Base-by-base conservation (phyloP, 176 grass and related monocot genomes). In the Eragrostis curvula region DNA sequence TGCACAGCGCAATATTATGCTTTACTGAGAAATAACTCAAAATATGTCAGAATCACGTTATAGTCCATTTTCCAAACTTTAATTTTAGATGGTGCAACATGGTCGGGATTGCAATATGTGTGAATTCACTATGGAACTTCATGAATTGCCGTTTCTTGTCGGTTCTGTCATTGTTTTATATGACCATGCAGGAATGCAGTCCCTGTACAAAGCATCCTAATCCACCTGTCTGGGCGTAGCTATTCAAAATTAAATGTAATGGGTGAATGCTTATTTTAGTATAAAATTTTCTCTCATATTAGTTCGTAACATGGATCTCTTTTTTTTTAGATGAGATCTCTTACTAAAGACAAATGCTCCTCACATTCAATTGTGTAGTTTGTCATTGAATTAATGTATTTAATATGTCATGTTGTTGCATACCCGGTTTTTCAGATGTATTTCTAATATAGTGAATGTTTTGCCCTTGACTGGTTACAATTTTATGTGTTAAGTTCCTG, bases 401-500 rank as follows among this genome's bases (percentile, higher is more conserved):
- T 40, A 74, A 43, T 55, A 21, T 29, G 53, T 56, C 20, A 18
- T 56, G n/a, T 56, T 56, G 7, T 56, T 20, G 17, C 32, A 49
- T 49, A 15, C 13, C 20, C 53, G n/a, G 8, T 56, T n/a, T 56
- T 56, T 36, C 4, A 36, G 32, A 2, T 36, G 32, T 36, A 36
- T 4, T 36, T 2, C 32, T 36, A 36, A 4, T 36, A 36, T 66
- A 65, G 51, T 66, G 20, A 53, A 28, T 12, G 45, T 46, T 27
- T 2, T 71, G 48, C 51, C 21, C 0, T 39, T 52, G 36, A 14
- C 45, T 66, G 11, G 0, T 14, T 13, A 47, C 11, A 12, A 48
- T 71, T 77, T 70, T 17, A 70, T 62, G 29, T 71, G 6, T 70
- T 60, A 72, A 55, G 17, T 71, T 7, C 20, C 29, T 82, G 30